These are phyloP conservation scores for Naganishia vishniacii DNA, from an alignment of 768 basidiomycete species.

Conservation along the genomic window DNA sequence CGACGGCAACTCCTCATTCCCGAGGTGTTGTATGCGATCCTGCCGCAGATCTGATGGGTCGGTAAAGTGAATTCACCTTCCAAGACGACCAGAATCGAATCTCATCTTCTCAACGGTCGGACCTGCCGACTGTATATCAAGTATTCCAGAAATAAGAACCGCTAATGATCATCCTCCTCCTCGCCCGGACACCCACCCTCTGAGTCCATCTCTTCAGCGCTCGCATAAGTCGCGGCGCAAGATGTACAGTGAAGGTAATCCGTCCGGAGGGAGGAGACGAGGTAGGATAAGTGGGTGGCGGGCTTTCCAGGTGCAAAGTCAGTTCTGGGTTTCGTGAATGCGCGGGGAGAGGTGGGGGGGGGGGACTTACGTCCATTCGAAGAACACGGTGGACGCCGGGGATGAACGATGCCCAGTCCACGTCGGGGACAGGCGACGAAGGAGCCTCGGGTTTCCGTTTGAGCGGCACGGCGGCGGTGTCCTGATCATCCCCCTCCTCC, in stretches of 20 bases:
- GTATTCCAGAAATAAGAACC: too few species aligned
- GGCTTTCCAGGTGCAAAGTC: slow-evolving; percentile 30
- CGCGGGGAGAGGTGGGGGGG: neutral
- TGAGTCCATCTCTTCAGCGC: slow-evolving; percentile 44
- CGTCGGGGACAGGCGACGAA: neutral
- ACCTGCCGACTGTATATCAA: too few species aligned
- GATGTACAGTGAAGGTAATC: slow-evolving; percentile 47
- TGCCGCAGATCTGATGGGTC: too few species aligned
- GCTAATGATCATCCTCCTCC: slow-evolving; percentile 48
- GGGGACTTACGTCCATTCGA: slow-evolving; percentile 42
- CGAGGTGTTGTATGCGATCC: too few species aligned
- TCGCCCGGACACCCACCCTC: slow-evolving; percentile 46
- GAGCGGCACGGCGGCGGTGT: too few species aligned
- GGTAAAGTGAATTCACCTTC: too few species aligned
- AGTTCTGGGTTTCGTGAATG: too few species aligned
- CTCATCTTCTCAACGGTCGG: too few species aligned
- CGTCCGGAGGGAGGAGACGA: slow-evolving; percentile 39
- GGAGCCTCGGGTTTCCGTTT: slow-evolving; percentile 3
- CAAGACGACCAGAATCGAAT: too few species aligned
- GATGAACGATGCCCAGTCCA: slow-evolving; percentile 37
- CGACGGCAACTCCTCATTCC: too few species aligned
- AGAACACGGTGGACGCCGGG: slow-evolving; percentile 42
- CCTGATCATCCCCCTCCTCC: neutral
- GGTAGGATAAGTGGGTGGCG: slow-evolving; percentile 37
- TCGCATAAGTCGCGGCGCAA: slow-evolving; percentile 41